These are phyloP conservation scores for Phytomonas francai DNA, from an alignment of 208 protist species.

Conservation along the genomic window DNA sequence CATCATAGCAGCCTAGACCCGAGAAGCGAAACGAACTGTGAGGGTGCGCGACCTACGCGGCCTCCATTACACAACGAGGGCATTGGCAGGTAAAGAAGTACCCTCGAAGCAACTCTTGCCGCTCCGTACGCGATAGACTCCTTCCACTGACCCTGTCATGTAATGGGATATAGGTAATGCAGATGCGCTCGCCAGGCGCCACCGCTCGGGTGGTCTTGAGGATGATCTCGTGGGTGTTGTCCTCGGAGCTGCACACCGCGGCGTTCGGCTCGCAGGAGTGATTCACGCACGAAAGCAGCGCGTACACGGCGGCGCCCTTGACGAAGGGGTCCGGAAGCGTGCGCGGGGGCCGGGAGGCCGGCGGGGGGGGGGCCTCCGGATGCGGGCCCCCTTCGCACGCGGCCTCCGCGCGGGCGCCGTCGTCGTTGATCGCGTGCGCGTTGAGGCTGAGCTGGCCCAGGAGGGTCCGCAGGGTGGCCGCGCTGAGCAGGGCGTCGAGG, in stretches of 20 bases:
- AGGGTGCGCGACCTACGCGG: no score
- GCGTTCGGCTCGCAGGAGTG: constrained; percentile 73
- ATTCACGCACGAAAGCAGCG: constrained; percentile 66
- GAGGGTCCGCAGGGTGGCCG: constrained; percentile 53
- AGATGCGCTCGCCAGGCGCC: constrained; percentile 41
- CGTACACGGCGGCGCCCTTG: constrained; percentile 71
- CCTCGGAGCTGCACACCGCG: constrained; percentile 18
- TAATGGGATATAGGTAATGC: constrained; percentile 77
- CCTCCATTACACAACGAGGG: constrained; percentile 29
- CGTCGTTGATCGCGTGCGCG: constrained; percentile 64
- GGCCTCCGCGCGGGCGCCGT: constrained; percentile 1
- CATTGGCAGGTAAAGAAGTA: constrained; percentile 81
- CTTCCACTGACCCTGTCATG: constrained; percentile 11
- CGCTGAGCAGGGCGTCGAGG: constrained; percentile 33
- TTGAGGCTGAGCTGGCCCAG: constrained; percentile 67
- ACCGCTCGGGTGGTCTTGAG: constrained; percentile 40
- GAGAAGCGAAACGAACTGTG: no score
- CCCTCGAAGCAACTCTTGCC: constrained; percentile 30
- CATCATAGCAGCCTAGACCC: no score
- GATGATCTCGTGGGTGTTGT: constrained; percentile 56
- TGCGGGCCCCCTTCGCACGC: not conserved
- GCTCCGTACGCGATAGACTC: constrained; percentile 15
- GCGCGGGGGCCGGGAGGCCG: constrained; percentile 20
- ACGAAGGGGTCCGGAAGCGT: constrained; percentile 10
- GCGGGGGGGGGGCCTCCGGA: not conserved